Conservation (phyloP, 345 rosid genomes). For the Eucalyptus marginata region DNA sequence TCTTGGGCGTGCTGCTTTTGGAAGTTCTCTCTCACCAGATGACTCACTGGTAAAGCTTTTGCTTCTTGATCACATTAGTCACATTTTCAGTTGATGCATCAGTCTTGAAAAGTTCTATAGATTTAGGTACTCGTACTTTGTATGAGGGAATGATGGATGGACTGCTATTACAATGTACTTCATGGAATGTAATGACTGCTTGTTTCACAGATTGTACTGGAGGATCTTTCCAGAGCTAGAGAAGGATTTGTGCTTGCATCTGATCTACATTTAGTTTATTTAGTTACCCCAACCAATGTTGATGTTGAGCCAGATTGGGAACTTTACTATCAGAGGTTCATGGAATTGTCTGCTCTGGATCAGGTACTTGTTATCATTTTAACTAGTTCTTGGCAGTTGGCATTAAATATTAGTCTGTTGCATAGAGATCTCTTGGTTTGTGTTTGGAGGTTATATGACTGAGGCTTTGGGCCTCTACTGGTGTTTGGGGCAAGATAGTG, state of each 20-base stretch:
- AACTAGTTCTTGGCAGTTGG: neutral
- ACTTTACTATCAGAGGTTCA: constrained; percentile 72
- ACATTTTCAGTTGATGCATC: neutral
- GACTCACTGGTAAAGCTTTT: constrained; percentile 70
- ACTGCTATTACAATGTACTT: neutral
- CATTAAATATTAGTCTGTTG: neutral
- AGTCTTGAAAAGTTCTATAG: neutral
- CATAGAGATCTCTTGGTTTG: neutral
- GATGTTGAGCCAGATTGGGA: constrained; percentile 98
- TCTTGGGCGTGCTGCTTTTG: constrained; percentile 96
- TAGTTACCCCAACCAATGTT: constrained; percentile 87
- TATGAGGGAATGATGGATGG: neutral
- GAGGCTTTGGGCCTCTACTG: neutral
- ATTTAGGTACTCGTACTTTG: neutral
- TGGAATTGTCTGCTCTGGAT: constrained; percentile 78
- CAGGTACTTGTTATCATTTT: constrained; percentile 28
- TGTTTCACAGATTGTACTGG: constrained; percentile 73
- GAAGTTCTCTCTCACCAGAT: constrained; percentile 97
- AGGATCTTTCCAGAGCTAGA: constrained; percentile 93
- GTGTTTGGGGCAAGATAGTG: neutral
- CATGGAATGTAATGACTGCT: neutral
- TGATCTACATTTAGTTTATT: constrained; percentile 90
- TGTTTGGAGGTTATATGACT: neutral
- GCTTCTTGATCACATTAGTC: neutral
- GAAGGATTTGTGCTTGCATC: constrained; percentile 96